Evolutionary conservation across 345 rosid species (phyloP), one percentile per base, ranked within the genome.

Genomic region (Hibiscus syriacus): DNA sequence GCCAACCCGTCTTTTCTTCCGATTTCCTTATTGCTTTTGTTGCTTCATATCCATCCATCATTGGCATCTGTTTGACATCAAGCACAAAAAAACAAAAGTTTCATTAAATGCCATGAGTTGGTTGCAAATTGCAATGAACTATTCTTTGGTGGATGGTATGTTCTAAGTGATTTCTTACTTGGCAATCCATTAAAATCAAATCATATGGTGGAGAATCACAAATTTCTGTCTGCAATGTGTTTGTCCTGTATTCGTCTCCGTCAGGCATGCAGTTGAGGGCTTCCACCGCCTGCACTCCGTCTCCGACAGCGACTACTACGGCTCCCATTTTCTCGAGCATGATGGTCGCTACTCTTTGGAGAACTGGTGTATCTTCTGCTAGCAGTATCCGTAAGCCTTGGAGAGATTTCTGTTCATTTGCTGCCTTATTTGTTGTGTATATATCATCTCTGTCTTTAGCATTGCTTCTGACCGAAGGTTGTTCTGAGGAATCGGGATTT

Each of bases 261-360:
- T 25, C 61, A 4, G 72, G 73, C 32, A 5, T 23, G 77, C 67
- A 65, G 69, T 86, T 81, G 29, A 94, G 82, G 10, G 91, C 84
- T 60, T 89, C 96, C n/a, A 94, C 96, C 0, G 96, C 97, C 79
- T 89, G 97, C 50, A 81, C 73, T 72, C 99, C 99, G 73, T 94
- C 99, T 60, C 90, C 86, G 9, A 91, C 99, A 0, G 90, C 87
- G 27, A 80, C 68, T 23, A 94, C 96, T 11, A 76, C 82, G 12
- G 97, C 99, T 49, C 99, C 97, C 79, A 86, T 76, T 75, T 85
- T 89, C 75, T 87, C 92, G n/a, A 91, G 85, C 95, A 94, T 89
- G 77, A 89, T 88, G 41, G 87, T 82, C 13, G 99, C 99, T 20
- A 94, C 99, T 74, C 90, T 84, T 52, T 94, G 99, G 41, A 94